Evolutionary conservation across 768 basidiomycete species (phyloP).

Genomic region (Piloderma croceum): DNA sequence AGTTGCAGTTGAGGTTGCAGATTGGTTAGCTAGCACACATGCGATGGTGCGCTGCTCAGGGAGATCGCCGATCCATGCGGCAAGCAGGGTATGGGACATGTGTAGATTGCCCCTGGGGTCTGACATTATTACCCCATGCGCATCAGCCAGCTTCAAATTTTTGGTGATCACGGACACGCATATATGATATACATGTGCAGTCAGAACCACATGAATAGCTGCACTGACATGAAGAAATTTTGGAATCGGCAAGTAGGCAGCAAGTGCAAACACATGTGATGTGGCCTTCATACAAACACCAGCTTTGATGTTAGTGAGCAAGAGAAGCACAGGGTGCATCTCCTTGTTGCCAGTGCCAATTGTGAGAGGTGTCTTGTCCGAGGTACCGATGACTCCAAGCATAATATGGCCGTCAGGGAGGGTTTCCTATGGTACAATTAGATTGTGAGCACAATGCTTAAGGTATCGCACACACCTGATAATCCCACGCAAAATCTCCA

Average conservation of each 20-base stretch:
- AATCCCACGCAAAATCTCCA: constrained; percentile 19
- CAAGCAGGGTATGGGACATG: constrained; percentile 11
- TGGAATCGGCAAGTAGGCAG: constrained; percentile 27
- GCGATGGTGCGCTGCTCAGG: constrained; percentile 12
- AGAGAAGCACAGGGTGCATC: constrained; percentile 28
- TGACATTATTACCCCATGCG: constrained; percentile 22
- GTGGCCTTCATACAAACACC: constrained; percentile 27
- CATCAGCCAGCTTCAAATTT: constrained; percentile 26
- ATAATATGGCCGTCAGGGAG: constrained; percentile 22
- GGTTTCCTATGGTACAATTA: constrained; percentile 5
- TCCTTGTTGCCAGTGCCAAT: constrained; percentile 24
- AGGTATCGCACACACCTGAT: constrained; percentile 18
- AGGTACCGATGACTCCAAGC: constrained; percentile 24
- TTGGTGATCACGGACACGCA: constrained; percentile 24
- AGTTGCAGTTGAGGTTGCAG: constrained; percentile 9
- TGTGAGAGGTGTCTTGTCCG: constrained; percentile 30
- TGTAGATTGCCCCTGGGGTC: constrained; percentile 13
- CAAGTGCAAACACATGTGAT: constrained; percentile 22
- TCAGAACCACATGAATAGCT: constrained; percentile 23
- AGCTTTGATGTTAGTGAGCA: constrained; percentile 27
- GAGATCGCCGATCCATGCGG: constrained; percentile 12
- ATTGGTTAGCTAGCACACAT: constrained; percentile 8
- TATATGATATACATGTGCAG: constrained; percentile 21
- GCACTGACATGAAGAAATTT: constrained; percentile 21
- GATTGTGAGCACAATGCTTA: not conserved